Percentiles rank a stretch among this genome's conserved stretches.
These are phyloP conservation scores for Sanghuangporus baumii DNA, from an alignment of 1,284 basidiomycete species.

Conservation along the genomic window DNA sequence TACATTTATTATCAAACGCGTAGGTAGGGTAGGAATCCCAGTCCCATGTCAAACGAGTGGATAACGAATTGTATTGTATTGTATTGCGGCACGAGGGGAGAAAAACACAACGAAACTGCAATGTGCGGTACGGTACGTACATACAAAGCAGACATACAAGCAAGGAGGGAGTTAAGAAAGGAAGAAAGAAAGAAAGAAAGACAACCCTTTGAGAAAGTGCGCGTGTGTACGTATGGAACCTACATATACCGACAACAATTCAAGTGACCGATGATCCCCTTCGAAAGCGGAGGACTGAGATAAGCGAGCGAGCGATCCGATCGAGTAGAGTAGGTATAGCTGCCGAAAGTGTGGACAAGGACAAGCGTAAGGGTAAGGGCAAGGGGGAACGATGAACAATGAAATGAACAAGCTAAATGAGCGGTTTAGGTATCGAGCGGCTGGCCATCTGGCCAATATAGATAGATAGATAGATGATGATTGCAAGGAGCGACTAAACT, in stretches of 20 bases:
- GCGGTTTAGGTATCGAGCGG: neutral
- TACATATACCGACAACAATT: neutral
- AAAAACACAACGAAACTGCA: neutral
- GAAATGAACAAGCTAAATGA: neutral
- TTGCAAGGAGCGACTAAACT: constrained; percentile 9
- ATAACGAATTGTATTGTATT: neutral
- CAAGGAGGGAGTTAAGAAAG: neutral
- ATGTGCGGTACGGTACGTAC: neutral
- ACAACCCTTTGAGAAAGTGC: too few relatives aligned
- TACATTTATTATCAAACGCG: neutral
- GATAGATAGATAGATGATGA: too few relatives aligned
- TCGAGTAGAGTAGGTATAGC: neutral
- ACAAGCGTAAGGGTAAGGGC: too few relatives aligned
- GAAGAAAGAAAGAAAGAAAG: too few relatives aligned
- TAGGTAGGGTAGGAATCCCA: too few relatives aligned
- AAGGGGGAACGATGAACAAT: neutral
- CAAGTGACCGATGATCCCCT: neutral
- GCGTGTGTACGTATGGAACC: neutral
- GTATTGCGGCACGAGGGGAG: neutral
- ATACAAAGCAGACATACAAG: neutral
- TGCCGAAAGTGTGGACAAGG: neutral
- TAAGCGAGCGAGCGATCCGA: neutral
- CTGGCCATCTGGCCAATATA: neutral
- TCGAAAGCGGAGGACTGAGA: neutral
- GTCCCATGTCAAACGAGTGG: too few relatives aligned